Base-by-base conservation (phyloP, 129 eudicot genomes). In the Mikania micrantha region DNA sequence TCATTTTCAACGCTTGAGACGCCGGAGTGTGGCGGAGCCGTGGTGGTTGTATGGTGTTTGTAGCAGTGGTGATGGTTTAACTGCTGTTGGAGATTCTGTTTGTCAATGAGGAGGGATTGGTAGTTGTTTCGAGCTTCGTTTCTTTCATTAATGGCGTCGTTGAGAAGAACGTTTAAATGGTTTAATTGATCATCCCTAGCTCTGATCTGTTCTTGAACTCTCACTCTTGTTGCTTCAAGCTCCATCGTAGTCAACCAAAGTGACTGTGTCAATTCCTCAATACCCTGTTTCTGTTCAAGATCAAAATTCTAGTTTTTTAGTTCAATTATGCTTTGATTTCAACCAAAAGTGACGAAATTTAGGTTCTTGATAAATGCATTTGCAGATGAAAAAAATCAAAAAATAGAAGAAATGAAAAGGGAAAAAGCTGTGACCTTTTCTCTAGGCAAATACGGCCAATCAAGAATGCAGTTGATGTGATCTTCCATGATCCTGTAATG, bases 1-100 rank as follows among this genome's bases (percentile, higher is more conserved):
- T 90, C 95, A 64, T 84, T 90, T 77, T 82, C 87, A 56, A 87
- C 63, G 61, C 85, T 82, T 25, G 95, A 87, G 60, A 72, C 36
- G n/a, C 83, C 83, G 19, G 89, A 83, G 21, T 60, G 69, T 6
- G 81, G 79, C 15, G 71, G 80, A 54, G 80, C 49, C 38, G 69
- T 45, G 71, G 64, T 62, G 72, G 66, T 54, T 15, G 54, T 64
- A 41, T 9, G 47, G 45, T 59, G 78, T 2, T 64, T 49, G 31
- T 31, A 31, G n/a, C n/a, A n/a, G n/a, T n/a, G 60, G 45, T 32
- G 77, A 42, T 73, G 82, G 24, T 76, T 76, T 5, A 54, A 19
- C 11, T 74, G 79, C 41, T 80, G 79, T 52, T 82, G 95, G 59
- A 87, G 77, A 21, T 80, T 9, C 11, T 73, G n/a, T 15, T 86